Evolutionary conservation across 1,139 yeast genomes (phyloP).

Genomic region (Taphrina deformans): DNA sequence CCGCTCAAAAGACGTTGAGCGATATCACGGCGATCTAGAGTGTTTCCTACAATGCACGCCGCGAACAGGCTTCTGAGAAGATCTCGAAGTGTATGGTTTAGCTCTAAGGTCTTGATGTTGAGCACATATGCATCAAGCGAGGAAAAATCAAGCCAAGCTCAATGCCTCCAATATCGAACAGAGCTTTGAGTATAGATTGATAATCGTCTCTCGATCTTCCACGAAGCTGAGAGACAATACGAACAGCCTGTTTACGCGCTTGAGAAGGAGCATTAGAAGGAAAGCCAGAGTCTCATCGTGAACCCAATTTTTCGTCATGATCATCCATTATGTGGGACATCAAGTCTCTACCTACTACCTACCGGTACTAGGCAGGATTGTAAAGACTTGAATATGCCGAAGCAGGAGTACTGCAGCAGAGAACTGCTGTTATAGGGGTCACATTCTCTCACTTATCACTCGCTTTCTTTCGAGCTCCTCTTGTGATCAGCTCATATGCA

Average conservation of each 20-base stretch:
- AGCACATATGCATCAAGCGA: neutral
- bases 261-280: neutral
- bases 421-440: neutral
- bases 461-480: neutral
- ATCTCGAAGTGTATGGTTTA: neutral
- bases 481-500: neutral
- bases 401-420: neutral
- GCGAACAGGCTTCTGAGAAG: neutral
- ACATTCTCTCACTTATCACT: neutral
- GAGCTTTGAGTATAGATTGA: neutral
- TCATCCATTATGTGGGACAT: neutral
- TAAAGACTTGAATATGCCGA: neutral
- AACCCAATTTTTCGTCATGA: neutral
- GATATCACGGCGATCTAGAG: neutral
- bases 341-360: too few relatives aligned
- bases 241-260: neutral
- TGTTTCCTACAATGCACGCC: neutral
- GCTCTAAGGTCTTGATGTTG: neutral
- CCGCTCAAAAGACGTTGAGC: neutral
- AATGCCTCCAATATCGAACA: neutral
- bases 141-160: neutral
- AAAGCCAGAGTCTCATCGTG: neutral
- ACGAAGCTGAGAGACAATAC: neutral
- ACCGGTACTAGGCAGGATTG: too few relatives aligned
- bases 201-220: neutral